Evolutionary conservation across 1,139 yeast species (phyloP).

Genomic region (Lodderomyces metapsilosis): DNA sequence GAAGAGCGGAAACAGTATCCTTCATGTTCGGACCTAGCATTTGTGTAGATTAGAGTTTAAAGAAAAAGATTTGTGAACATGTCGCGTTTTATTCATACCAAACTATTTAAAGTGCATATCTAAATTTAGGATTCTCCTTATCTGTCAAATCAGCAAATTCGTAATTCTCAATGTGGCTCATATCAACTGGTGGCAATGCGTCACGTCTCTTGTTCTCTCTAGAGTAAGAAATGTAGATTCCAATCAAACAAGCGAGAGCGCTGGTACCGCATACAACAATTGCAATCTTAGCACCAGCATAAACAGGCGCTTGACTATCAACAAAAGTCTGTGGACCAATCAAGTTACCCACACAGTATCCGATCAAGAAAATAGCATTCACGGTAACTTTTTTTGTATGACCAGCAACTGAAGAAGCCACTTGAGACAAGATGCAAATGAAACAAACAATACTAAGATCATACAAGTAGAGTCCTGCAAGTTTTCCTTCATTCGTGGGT

Average conservation of each 20-base stretch:
- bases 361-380: slow-evolving; percentile 59
- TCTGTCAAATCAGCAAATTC: slow-evolving; percentile 66
- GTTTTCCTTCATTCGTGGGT: slow-evolving; percentile 28
- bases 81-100: too few relatives aligned
- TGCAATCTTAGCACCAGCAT: slow-evolving; percentile 44
- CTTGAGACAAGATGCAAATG: slow-evolving; percentile 46
- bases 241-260: slow-evolving; percentile 20
- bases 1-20: background rate
- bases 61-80: background rate
- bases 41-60: background rate
- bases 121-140: slow-evolving; percentile 60
- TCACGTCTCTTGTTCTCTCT: slow-evolving; percentile 29
- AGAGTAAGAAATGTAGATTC: slow-evolving; percentile 29
- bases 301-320: slow-evolving; percentile 50
- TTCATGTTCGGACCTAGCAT: background rate
- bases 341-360: slow-evolving; percentile 66
- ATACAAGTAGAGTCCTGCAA: slow-evolving; percentile 41
- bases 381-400: slow-evolving; percentile 64
- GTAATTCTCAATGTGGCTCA: slow-evolving; percentile 41
- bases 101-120: slow-evolving; percentile 41
- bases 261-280: slow-evolving; percentile 33
- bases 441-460: slow-evolving; percentile 38
- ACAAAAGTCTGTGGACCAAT: slow-evolving; percentile 72
- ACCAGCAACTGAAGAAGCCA: slow-evolving; percentile 68
- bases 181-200: slow-evolving; percentile 14